Conservation (phyloP, 129 eudicot genomes). For the Erigeron canadensis region DNA sequence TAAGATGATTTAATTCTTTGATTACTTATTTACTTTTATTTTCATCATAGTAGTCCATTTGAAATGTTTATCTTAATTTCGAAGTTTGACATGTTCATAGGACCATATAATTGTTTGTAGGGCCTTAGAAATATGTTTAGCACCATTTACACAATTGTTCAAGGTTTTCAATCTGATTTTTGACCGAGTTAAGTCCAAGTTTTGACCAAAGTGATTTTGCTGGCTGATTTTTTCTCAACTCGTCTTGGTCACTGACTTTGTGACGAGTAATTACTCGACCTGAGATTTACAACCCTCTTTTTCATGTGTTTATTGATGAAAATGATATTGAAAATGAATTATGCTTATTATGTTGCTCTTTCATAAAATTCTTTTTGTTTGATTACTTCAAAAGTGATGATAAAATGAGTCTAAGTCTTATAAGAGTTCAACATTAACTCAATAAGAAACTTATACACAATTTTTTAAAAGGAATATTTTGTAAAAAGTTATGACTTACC, state of each 20-base stretch:
- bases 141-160: too few species aligned
- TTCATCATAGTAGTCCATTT: too few species aligned
- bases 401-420: background rate
- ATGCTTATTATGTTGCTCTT: background rate
- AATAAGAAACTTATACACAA: too few species aligned
- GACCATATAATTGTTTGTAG: too few species aligned
- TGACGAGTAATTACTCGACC: background rate
- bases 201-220: background rate
- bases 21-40: background rate
- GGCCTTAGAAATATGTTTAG: too few species aligned
- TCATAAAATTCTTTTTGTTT: background rate
- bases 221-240: background rate
- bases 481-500: background rate
- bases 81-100: too few species aligned
- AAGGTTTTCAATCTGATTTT: too few species aligned
- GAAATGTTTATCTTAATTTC: too few species aligned
- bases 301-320: constrained; percentile 12
- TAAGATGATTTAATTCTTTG: constrained; percentile 26
- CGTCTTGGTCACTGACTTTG: background rate
- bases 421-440: background rate
- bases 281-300: background rate
- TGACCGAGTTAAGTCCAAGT: too few species aligned
- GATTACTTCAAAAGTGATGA: background rate
- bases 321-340: background rate
- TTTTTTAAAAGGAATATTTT: too few species aligned